phyloP scores from a whole-genome alignment of 2,329 filamentous ascomycete genomes.

The Penicillium sp. region DNA sequence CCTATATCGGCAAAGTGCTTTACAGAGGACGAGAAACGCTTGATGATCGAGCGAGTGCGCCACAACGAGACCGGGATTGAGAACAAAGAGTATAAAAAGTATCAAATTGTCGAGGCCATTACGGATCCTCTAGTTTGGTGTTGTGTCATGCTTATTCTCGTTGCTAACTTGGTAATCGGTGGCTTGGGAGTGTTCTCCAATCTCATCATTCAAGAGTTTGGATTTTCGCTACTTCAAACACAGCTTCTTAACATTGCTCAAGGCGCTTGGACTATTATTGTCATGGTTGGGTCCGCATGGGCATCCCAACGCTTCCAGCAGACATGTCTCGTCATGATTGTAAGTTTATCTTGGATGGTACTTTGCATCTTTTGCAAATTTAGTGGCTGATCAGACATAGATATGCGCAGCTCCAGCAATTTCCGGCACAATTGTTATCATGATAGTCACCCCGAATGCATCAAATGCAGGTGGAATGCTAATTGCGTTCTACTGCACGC shows the following conservation, averaged over 20 bases:
- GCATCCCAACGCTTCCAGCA: conserved; percentile 66
- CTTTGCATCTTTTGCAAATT: too few species aligned
- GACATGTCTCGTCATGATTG: conserved; percentile 63
- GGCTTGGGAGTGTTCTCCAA: conserved; percentile 44
- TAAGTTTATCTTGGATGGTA: too few species aligned
- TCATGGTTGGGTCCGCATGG: conserved; percentile 67
- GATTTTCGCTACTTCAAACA: conserved; percentile 66
- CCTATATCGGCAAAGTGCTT: conserved; percentile 71
- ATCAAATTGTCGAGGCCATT: conserved; percentile 55
- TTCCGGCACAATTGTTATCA: conserved; percentile 69
- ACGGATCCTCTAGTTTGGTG: conserved; percentile 23
- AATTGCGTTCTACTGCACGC: conserved; percentile 71
- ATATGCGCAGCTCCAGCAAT: conserved; percentile 32
- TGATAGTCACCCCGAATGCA: conserved; percentile 61
- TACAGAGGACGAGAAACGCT: conserved; percentile 62
- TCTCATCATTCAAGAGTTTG: conserved; percentile 68
- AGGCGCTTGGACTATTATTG: conserved; percentile 71
- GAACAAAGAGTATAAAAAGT: conserved; percentile 54
- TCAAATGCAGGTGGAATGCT: conserved; percentile 58
- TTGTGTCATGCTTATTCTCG: conserved; percentile 20
- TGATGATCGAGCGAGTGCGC: conserved; percentile 62
- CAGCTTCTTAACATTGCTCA: conserved; percentile 73
- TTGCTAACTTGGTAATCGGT: conserved; percentile 27
- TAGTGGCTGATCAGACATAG: too few species aligned
- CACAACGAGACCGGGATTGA: conserved; percentile 63